These are phyloP conservation scores for Malus hybrid DNA, from an alignment of 331 rosid genomes.

Conservation along the genomic window DNA sequence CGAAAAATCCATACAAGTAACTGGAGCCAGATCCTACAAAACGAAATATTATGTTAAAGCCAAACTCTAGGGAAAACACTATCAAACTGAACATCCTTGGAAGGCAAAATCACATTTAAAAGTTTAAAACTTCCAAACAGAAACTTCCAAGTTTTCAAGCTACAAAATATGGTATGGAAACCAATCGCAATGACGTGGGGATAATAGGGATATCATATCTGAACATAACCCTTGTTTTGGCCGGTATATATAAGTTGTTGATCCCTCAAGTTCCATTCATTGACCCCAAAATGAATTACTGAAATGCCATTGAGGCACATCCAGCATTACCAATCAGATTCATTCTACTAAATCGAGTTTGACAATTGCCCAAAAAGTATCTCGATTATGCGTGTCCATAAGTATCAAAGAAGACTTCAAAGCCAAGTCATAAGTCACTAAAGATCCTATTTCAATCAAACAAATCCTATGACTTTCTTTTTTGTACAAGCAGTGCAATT, in stretches of 20 bases:
- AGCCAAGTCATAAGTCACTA: background rate
- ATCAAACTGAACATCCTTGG: background rate
- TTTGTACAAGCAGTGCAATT: background rate
- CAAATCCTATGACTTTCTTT: background rate
- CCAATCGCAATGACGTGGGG: background rate
- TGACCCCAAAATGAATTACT: background rate
- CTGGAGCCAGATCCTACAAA: slow-evolving; percentile 92
- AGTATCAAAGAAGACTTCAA: no score
- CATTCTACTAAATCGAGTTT: background rate
- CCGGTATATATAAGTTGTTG: background rate
- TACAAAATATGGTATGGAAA: background rate
- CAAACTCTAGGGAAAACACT: background rate
- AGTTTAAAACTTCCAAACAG: background rate
- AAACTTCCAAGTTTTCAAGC: no score
- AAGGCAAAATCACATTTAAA: background rate
- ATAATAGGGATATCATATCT: background rate
- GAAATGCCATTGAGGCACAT: background rate
- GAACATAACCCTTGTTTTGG: background rate
- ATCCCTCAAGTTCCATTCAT: background rate
- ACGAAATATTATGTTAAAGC: background rate
- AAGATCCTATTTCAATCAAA: background rate
- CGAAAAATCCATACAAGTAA: slow-evolving; percentile 91
- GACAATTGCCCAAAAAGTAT: background rate
- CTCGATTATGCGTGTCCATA: no score
- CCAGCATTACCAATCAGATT: background rate